phyloP scores from a whole-genome alignment of 169 alveolate species.

The Eimeria acervulina region DNA sequence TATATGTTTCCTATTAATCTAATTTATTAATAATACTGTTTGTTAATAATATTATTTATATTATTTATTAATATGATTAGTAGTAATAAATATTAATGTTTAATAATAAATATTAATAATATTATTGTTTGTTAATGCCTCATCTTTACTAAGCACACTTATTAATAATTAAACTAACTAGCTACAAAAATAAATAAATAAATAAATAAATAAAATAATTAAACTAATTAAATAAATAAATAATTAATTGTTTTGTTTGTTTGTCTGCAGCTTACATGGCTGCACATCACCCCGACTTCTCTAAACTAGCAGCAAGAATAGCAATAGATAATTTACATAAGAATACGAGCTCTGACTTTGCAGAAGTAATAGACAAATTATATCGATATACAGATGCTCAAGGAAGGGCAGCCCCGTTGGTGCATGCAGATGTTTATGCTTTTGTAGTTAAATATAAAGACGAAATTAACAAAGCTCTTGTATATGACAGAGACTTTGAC shows the following conservation, averaged over 20 bases:
- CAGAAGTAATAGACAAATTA: neutral
- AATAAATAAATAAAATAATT: too few relatives aligned
- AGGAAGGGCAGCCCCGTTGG: constrained; percentile 96
- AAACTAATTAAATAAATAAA: too few relatives aligned
- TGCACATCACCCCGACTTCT: constrained; percentile 98
- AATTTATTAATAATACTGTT: too few relatives aligned
- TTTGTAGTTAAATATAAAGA: constrained; percentile 93
- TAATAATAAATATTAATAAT: too few relatives aligned
- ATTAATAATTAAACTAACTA: too few relatives aligned
- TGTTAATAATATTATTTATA: too few relatives aligned
- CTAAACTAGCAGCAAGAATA: constrained; percentile 98
- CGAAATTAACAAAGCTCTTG: constrained; percentile 94
- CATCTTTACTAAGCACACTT: too few relatives aligned
- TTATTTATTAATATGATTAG: neutral
- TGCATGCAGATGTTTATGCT: constrained; percentile 95
- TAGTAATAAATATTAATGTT: too few relatives aligned
- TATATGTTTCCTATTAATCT: too few relatives aligned
- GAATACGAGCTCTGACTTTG: constrained; percentile 91
- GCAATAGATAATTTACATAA: constrained; percentile 98
- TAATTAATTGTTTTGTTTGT: too few relatives aligned
- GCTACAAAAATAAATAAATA: too few relatives aligned
- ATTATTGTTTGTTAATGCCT: too few relatives aligned
- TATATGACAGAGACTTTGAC: constrained; percentile 96
- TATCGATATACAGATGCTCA: constrained; percentile 86
- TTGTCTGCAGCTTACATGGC: constrained; percentile 97